These are phyloP conservation scores for Loxodes magnus DNA, from an alignment of 73 alveolate species.

Conservation along the genomic window DNA sequence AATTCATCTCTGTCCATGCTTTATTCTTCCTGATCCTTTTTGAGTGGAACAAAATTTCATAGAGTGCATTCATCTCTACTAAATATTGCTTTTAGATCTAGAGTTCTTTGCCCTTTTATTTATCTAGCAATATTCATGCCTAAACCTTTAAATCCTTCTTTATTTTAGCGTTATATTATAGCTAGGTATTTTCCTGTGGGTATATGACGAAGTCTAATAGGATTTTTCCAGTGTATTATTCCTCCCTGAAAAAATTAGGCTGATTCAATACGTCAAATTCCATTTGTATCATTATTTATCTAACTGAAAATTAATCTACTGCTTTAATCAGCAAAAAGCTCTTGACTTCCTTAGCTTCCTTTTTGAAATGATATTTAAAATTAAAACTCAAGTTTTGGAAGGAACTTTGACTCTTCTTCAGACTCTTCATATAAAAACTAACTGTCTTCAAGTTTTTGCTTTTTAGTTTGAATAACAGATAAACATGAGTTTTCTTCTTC, in stretches of 20 bases:
- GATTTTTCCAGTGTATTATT: conserved; percentile 18
- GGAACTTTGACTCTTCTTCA: no score
- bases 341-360: no score
- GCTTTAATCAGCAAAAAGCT: no score
- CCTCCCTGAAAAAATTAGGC: conserved; percentile 25
- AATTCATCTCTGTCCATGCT: background rate
- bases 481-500: conserved; percentile 3
- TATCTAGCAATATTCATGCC: background rate
- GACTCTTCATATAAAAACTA: no score
- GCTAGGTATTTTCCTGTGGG: conserved; percentile 28
- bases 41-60: background rate
- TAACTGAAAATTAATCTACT: background rate
- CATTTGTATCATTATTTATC: conserved; percentile 30
- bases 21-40: background rate
- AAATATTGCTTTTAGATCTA: background rate
- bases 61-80: background rate
- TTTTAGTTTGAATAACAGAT: background rate
- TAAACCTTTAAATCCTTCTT: background rate
- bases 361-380: no score
- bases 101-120: background rate
- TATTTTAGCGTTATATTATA: background rate
- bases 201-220: conserved; percentile 28
- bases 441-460: background rate
- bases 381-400: no score
- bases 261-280: conserved; percentile 34